A percentile compares a stretch with the other conserved stretches of the same genome.
Conservation (phyloP, 73 alveolate genomes). For the Diophrys sp. region DNA sequence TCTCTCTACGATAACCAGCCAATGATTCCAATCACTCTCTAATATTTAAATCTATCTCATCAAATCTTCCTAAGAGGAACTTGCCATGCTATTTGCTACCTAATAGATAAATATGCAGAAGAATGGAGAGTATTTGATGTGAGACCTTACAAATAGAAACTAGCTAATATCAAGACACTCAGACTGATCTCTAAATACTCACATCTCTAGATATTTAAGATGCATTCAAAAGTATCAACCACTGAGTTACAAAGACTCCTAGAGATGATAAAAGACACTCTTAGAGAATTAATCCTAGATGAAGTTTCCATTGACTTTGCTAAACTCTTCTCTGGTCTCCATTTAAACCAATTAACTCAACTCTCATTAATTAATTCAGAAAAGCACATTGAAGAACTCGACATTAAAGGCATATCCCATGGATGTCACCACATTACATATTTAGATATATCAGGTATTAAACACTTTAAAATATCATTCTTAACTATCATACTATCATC, state of each 20-base stretch:
- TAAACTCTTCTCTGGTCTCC: conserved; percentile 7
- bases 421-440: conserved; percentile 8
- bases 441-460: conserved; percentile 6
- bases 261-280: background rate
- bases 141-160: background rate
- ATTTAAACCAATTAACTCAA: background rate
- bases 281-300: background rate
- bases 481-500: background rate
- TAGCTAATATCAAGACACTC: background rate
- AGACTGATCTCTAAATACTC: background rate
- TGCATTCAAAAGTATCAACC: conserved; percentile 3
- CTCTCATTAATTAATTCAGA: background rate
- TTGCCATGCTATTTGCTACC: background rate
- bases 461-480: background rate
- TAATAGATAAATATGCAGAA: background rate
- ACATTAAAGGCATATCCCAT: conserved; percentile 3
- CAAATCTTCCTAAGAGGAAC: background rate
- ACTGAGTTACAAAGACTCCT: conserved; percentile 3
- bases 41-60: too few relatives aligned
- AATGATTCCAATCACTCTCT: too few relatives aligned
- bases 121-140: background rate
- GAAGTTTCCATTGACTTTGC: conserved; percentile 1
- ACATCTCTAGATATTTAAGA: background rate
- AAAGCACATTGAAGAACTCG: conserved; percentile 11
- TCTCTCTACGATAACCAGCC: too few relatives aligned